These are phyloP conservation scores for Geoglossum cookeanum DNA, from an alignment of 2,329 filamentous ascomycete genomes.

Conservation along the genomic window DNA sequence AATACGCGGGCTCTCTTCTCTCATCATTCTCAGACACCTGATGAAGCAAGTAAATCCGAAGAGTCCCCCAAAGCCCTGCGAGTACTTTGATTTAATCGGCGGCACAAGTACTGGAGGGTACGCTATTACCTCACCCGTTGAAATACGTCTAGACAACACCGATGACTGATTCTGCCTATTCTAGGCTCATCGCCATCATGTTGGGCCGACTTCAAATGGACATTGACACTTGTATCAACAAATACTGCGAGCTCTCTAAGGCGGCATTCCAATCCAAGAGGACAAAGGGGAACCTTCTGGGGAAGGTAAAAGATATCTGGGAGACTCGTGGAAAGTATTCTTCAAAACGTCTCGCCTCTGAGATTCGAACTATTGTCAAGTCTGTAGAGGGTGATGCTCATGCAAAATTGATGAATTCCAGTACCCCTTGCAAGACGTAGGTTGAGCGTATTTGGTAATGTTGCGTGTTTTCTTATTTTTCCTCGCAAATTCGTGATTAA, in stretches of 20 bases:
- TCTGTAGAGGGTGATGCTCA: conserved; percentile 63
- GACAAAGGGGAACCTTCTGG: conserved; percentile 90
- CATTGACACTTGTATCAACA: conserved; percentile 9
- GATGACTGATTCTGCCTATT: background rate
- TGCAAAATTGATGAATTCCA: background rate
- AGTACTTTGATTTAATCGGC: conserved; percentile 5
- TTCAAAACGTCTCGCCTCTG: conserved; percentile 23
- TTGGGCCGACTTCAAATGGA: conserved; percentile 10
- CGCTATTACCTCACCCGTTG: background rate
- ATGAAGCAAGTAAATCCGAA: conserved; percentile 52
- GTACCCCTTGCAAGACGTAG: conserved; percentile 46
- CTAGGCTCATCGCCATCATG: conserved; percentile 12
- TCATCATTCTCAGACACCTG: conserved; percentile 9
- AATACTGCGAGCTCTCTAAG: conserved; percentile 36
- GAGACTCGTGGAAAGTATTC: conserved; percentile 70
- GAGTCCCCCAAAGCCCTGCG: conserved; percentile 57
- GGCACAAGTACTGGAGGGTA: conserved; percentile 6
- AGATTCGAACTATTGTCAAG: conserved; percentile 36
- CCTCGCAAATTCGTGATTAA: too few species aligned
- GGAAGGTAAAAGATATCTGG: conserved; percentile 79
- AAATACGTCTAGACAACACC: background rate
- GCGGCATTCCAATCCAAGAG: conserved; percentile 93
- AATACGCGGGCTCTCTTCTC: conserved; percentile 10
- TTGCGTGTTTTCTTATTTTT: background rate
- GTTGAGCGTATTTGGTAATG: conserved; percentile 18